Conservation (phyloP, 2,329 filamentous ascomycete genomes). For the Pochonia chlamydosporia region DNA sequence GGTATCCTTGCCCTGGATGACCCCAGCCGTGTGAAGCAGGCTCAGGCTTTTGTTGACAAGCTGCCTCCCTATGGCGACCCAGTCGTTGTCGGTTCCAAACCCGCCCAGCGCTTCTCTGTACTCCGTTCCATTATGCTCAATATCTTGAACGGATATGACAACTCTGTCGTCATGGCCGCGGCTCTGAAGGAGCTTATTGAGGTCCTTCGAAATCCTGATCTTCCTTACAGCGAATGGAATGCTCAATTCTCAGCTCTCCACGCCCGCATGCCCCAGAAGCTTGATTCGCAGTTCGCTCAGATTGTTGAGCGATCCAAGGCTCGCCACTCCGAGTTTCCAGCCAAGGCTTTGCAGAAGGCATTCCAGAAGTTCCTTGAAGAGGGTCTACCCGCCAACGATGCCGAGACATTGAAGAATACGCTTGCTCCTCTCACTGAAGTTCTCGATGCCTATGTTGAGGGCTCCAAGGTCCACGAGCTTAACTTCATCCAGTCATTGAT, state of each 20-base stretch:
- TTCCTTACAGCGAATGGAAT: slow-evolving; percentile 95
- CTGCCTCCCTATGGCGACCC: slow-evolving; percentile 82
- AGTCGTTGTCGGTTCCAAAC: slow-evolving; percentile 83
- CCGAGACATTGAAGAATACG: slow-evolving; percentile 64
- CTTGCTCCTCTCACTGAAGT: slow-evolving; percentile 73
- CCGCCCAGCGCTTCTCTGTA: slow-evolving; percentile 77
- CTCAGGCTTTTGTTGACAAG: slow-evolving; percentile 86
- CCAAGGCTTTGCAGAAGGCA: slow-evolving; percentile 78
- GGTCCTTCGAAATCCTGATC: slow-evolving; percentile 80
- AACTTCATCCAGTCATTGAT: slow-evolving; percentile 74
- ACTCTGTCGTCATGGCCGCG: slow-evolving; percentile 88
- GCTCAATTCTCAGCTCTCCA: slow-evolving; percentile 95
- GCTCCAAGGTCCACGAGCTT: slow-evolving; percentile 86
- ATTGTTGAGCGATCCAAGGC: slow-evolving; percentile 78
- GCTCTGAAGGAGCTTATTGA: slow-evolving; percentile 86
- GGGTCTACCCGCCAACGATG: slow-evolving; percentile 67
- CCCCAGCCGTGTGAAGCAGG: slow-evolving; percentile 92
- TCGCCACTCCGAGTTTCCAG: slow-evolving; percentile 82
- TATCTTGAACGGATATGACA: slow-evolving; percentile 91
- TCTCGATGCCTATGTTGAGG: slow-evolving; percentile 75
- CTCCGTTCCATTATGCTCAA: slow-evolving; percentile 74
- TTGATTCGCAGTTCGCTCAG: slow-evolving; percentile 75
- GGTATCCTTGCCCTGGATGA: slow-evolving; percentile 94
- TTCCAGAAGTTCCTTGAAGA: slow-evolving; percentile 87
- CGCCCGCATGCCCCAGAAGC: slow-evolving; percentile 91